A percentile compares a stretch with the other conserved stretches of the same genome.
Evolutionary conservation across 257 asterid genomes (phyloP).

Genomic region (Cordia subcordata): DNA sequence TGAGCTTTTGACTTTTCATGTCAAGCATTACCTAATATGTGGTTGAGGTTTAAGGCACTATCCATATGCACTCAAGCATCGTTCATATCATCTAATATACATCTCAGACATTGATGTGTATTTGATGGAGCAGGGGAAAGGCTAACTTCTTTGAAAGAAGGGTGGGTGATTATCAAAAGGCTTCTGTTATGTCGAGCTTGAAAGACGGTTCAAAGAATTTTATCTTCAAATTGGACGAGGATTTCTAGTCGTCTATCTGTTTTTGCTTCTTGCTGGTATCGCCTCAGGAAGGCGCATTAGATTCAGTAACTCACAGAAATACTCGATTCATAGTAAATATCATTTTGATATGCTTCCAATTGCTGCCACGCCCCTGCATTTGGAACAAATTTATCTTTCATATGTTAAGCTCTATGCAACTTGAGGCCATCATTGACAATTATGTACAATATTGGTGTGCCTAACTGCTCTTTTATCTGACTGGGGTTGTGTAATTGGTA

Average conservation of each 20-base stretch:
- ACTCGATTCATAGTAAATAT: background rate
- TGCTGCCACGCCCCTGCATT: background rate
- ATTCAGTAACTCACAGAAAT: background rate
- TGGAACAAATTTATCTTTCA: background rate
- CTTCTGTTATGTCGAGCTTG: conserved; percentile 72
- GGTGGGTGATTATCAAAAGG: conserved; percentile 78
- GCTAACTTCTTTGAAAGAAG: conserved; percentile 75
- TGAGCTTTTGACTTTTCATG: no score
- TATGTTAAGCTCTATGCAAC: background rate
- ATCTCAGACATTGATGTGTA: background rate
- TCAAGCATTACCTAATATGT: background rate
- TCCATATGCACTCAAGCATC: no score
- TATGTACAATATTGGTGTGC: background rate
- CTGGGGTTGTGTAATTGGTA: background rate
- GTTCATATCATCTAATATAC: no score
- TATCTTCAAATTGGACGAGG: conserved; percentile 63
- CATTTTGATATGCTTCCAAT: background rate
- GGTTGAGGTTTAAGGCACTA: background rate
- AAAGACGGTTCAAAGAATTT: conserved; percentile 42
- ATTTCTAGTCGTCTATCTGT: conserved; percentile 37
- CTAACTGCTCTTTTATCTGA: background rate
- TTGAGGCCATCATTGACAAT: background rate
- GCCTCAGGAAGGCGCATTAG: conserved; percentile 8
- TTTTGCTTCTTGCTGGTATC: background rate
- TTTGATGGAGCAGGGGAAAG: conserved; percentile 49